Percentiles rank a stretch among this genome's conserved stretches.
Conservation (phyloP, 495 filamentous ascomycete species). For the Aspergillus taichungensis region DNA sequence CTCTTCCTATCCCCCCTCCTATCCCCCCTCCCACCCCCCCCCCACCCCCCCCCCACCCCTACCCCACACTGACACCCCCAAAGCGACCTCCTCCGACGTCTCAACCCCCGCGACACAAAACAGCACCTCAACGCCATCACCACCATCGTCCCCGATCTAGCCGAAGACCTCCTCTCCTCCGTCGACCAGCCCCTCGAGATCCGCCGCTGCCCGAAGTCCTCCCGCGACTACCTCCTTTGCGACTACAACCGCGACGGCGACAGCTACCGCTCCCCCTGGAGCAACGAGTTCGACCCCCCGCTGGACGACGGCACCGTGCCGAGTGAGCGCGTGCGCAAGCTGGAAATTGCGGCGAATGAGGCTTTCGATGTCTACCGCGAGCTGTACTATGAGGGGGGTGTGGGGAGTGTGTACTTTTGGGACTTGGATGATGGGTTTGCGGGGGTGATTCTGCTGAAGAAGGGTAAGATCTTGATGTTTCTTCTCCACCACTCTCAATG, state of each 20-base stretch:
- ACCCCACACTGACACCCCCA: conserved; percentile 19
- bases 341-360: conserved; percentile 89
- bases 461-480: conserved; percentile 42
- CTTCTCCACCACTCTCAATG: not conserved
- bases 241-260: conserved; percentile 99
- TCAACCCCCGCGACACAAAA: conserved; percentile 86
- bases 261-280: conserved; percentile 94
- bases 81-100: conserved; percentile 96
- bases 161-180: conserved; percentile 94
- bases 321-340: conserved; percentile 78
- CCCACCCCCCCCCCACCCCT: conserved; percentile 22
- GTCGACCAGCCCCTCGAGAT: conserved; percentile 92
- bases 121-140: conserved; percentile 79
- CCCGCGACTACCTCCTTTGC: conserved; percentile 94
- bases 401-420: conserved; percentile 96
- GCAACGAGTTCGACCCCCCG: conserved; percentile 92
- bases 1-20: not conserved
- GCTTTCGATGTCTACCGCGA: conserved; percentile 96
- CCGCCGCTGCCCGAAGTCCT: conserved; percentile 75
- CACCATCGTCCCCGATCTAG: conserved; percentile 76
- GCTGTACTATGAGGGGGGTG: conserved; percentile 95
- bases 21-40: conserved; percentile 4
- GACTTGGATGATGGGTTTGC: conserved; percentile 98
- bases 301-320: conserved; percentile 71
- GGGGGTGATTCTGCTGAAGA: conserved; percentile 90